Conservation (phyloP, 495 filamentous ascomycete genomes). For the Sphaerosporella brunnea region DNA sequence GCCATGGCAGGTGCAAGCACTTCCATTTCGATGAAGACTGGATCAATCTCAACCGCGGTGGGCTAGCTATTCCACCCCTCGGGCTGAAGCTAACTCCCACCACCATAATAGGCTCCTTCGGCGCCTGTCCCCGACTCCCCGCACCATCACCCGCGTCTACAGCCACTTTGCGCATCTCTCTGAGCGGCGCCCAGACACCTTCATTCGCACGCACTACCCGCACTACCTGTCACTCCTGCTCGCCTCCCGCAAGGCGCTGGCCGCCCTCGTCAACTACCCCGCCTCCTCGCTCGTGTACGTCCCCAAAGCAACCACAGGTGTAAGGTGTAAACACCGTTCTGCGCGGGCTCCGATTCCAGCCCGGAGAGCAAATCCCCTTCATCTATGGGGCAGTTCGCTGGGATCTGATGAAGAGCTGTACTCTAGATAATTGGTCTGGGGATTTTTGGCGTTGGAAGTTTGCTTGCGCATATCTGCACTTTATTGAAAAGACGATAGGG, state of each 20-base stretch:
- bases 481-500: too few species aligned
- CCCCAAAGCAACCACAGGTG: conserved; percentile 60
- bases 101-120: conserved; percentile 50
- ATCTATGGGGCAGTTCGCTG: conserved; percentile 64
- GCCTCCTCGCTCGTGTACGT: conserved; percentile 53
- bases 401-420: too few species aligned
- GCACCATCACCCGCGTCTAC: conserved; percentile 38
- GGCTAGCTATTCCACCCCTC: not conserved
- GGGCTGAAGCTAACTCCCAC: not conserved
- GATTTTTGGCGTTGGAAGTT: too few species aligned
- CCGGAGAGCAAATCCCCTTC: conserved; percentile 47
- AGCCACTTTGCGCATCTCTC: conserved; percentile 38
- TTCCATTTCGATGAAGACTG: conserved; percentile 55
- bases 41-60: conserved; percentile 72
- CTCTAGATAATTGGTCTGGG: too few species aligned
- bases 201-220: conserved; percentile 47
- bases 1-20: conserved; percentile 43
- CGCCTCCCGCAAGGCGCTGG: conserved; percentile 44
- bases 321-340: conserved; percentile 65
- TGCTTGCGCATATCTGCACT: too few species aligned
- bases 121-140: conserved; percentile 50
- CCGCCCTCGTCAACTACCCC: conserved; percentile 43
- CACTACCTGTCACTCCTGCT: conserved; percentile 43
- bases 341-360: conserved; percentile 44
- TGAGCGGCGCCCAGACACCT: conserved; percentile 53